A percentile compares a stretch with the other conserved stretches of the same genome.
phyloP scores from a whole-genome alignment of 106 monocot genomes.

The Apostasia ramifera region DNA sequence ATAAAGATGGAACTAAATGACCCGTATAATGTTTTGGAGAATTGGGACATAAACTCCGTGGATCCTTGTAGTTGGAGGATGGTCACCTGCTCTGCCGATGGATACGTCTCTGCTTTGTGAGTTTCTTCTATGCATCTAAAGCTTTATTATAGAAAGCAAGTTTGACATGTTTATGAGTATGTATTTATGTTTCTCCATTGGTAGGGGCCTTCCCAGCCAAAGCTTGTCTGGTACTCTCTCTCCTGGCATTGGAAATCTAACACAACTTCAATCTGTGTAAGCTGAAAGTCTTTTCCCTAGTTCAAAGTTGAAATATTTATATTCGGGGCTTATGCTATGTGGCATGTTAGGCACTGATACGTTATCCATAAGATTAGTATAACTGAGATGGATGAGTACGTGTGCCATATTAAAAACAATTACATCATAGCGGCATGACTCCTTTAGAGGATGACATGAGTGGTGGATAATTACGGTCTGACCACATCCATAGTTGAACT shows the following conservation, averaged over 20 bases:
- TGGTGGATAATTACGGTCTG: no score
- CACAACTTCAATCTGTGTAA: constrained; percentile 89
- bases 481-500: no score
- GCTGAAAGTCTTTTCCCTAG: constrained; percentile 4
- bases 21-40: constrained; percentile 76
- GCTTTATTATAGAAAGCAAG: not conserved
- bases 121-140: not conserved
- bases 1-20: constrained; percentile 80
- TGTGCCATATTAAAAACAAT: no score
- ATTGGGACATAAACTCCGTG: constrained; percentile 96
- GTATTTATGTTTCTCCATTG: not conserved
- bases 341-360: no score
- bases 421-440: no score
- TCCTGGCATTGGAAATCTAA: constrained; percentile 79
- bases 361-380: no score
- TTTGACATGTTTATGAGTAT: not conserved
- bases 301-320: no score
- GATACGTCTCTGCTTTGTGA: constrained; percentile 86
- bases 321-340: no score
- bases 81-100: constrained; percentile 88
- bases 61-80: constrained; percentile 99
- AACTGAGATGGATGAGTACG: no score
- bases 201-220: constrained; percentile 83
- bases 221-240: constrained; percentile 84
- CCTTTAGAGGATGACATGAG: no score